Evolutionary conservation across 805 yeast genomes (phyloP).

Genomic region (Candida ortonii): DNA sequence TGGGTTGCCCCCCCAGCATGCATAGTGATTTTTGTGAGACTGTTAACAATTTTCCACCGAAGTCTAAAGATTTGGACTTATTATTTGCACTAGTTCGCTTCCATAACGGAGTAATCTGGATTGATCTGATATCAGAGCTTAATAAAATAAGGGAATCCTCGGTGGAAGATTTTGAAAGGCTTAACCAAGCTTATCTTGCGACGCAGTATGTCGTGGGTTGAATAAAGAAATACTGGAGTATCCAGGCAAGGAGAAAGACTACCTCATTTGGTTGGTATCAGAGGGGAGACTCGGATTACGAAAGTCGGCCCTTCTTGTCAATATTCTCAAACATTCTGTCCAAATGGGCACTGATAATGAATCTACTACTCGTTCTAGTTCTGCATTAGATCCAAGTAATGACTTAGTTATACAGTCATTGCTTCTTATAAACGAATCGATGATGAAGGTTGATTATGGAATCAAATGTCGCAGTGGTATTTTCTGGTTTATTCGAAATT

Average conservation of each 20-base stretch:
- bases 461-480: conserved; percentile 7
- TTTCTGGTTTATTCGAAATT: conserved; percentile 22
- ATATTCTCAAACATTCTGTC: conserved; percentile 14
- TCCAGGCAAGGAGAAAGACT: conserved; percentile 2
- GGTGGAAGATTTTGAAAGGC: conserved; percentile 4
- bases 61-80: conserved; percentile 11
- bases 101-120: conserved; percentile 19
- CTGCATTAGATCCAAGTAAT: conserved; percentile 9
- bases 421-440: conserved; percentile 24
- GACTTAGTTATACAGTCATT: conserved; percentile 22
- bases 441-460: conserved; percentile 19
- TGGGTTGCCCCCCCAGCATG: conserved; percentile 23
- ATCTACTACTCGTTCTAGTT: no score
- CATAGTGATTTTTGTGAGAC: conserved; percentile 18
- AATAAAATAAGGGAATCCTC: conserved; percentile 16
- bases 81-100: conserved; percentile 17
- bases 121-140: conserved; percentile 15
- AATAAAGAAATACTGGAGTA: conserved; percentile 7
- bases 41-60: conserved; percentile 12
- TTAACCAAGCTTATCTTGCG: conserved; percentile 8
- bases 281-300: conserved; percentile 21
- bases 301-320: conserved; percentile 20
- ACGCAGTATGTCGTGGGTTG: conserved; percentile 11
- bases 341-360: conserved; percentile 3
- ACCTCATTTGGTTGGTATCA: conserved; percentile 16